phyloP scores from a whole-genome alignment of 768 basidiomycete genomes.

The Lentinula lateritia region DNA sequence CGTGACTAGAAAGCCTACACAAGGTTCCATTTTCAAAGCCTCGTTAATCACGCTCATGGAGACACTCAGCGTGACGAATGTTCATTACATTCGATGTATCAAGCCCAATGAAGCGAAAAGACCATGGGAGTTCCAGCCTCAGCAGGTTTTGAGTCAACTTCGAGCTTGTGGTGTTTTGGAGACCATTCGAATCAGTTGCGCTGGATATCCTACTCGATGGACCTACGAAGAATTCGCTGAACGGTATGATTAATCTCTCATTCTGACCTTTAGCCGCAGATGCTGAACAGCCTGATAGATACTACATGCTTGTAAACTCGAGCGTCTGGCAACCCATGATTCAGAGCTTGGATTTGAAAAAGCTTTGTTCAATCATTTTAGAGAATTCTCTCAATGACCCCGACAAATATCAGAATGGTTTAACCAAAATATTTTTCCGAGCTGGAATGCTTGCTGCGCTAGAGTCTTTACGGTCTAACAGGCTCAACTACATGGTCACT shows the following conservation, averaged over 20 bases:
- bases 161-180: conserved; percentile 98
- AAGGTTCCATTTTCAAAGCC: conserved; percentile 97
- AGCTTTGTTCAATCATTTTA: conserved; percentile 80
- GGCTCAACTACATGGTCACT: conserved; percentile 87
- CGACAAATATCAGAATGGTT: conserved; percentile 95
- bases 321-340: conserved; percentile 84
- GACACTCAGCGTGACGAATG: conserved; percentile 94
- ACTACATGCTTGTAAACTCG: conserved; percentile 94
- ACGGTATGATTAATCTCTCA: conserved; percentile 48
- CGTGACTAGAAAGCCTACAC: conserved; percentile 84
- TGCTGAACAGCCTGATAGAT: conserved; percentile 43
- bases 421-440: conserved; percentile 98
- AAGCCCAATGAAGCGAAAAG: conserved; percentile 97
- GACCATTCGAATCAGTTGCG: conserved; percentile 97
- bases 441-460: conserved; percentile 97
- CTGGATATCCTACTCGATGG: conserved; percentile 98
- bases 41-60: conserved; percentile 94
- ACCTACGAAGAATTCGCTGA: conserved; percentile 98
- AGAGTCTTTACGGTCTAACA: conserved; percentile 83
- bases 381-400: conserved; percentile 84
- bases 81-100: conserved; percentile 99
- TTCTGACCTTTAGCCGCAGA: background rate
- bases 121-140: conserved; percentile 95
- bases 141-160: conserved; percentile 91
- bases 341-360: conserved; percentile 70